These are phyloP conservation scores for Crithidia brevicula DNA, from an alignment of 208 protist species.

Conservation along the genomic window DNA sequence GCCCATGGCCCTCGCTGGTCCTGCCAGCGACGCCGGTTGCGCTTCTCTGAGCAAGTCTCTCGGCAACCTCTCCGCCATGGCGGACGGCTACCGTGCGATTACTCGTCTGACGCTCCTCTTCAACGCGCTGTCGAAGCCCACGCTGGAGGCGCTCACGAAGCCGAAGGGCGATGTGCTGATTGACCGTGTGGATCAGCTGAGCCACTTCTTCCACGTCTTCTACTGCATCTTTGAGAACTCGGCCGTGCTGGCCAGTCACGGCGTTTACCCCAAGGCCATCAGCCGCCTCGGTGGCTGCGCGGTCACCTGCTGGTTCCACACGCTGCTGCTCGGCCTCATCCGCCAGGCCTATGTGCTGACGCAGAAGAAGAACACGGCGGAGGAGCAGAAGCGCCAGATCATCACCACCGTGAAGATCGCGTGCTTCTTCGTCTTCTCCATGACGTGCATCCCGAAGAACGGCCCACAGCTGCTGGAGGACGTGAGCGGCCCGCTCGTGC, in stretches of 20 bases:
- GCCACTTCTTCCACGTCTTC: slow-evolving; percentile 83
- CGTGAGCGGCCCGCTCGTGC: slow-evolving; percentile 65
- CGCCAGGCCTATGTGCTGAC: slow-evolving; percentile 74
- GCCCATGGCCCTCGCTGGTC: slow-evolving; percentile 68
- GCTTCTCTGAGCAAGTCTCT: slow-evolving; percentile 69
- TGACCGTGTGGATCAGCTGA: slow-evolving; percentile 69
- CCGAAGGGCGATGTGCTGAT: slow-evolving; percentile 59
- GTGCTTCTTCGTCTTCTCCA: slow-evolving; percentile 83
- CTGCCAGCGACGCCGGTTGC: slow-evolving; percentile 57
- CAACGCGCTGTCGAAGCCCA: slow-evolving; percentile 68
- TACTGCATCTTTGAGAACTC: slow-evolving; percentile 88
- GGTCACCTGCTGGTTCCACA: slow-evolving; percentile 89
- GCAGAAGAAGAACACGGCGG: slow-evolving; percentile 64
- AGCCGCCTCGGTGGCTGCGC: slow-evolving; percentile 74
- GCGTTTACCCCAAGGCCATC: slow-evolving; percentile 56
- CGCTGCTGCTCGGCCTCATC: slow-evolving; percentile 68
- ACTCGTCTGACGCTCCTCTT: slow-evolving; percentile 85
- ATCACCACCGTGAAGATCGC: slow-evolving; percentile 81
- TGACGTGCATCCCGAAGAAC: slow-evolving; percentile 80
- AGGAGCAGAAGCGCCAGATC: slow-evolving; percentile 73
- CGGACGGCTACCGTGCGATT: slow-evolving; percentile 85
- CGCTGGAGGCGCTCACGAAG: slow-evolving; percentile 59
- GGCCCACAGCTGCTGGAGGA: slow-evolving; percentile 79
- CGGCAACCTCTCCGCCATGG: slow-evolving; percentile 73
- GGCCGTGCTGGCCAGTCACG: slow-evolving; percentile 71